Base-by-base conservation (phyloP, 352 stramenopile genomes). In the Pythium volutum region DNA sequence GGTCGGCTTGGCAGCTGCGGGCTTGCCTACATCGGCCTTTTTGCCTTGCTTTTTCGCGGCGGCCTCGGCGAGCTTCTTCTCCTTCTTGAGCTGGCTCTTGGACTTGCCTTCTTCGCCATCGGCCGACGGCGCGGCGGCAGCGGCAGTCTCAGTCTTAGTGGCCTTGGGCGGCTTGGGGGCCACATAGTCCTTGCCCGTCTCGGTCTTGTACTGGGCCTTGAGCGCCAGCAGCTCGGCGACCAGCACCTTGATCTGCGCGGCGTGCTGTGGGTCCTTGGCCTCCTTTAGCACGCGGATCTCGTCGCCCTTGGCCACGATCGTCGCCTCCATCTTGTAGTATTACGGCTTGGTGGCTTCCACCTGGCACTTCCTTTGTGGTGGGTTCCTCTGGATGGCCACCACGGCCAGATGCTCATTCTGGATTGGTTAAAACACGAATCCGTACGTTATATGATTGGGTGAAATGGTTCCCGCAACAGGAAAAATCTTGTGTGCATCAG, bases 1-100 rank as follows among this genome's bases (percentile, higher is more conserved):
- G 15, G 20, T 20, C 45, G 41, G 43, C 53, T 67, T 62, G 36
- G 54, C 45, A 76, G 22, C n/a, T n/a, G n/a, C 74, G 42, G 55
- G 36, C 55, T 74, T 39, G 33, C 67, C 64, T 5, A 36, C 54
- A 15, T 60, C 59, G 23, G 33, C n/a, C 58, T 79, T 79, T 59
- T 84, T 84, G 26, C 59, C 70, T 36, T 73, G 62, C 58, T 88
- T 85, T 59, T 86, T 81, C 52, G 77, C 74, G n/a, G 76, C 77
- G 27, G 75, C 74, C 49, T 92, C 81, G 0, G 80, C 83, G 23
- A 90, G 58, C 58, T 95, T 95, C 73, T 93, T 95, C 65, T 95
- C 81, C 68, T 95, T 93, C 68, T 95, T 95, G 23, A 95, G 63
- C 69, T 93, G 83, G 57, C 71, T 95, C 78, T 95, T 95, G 51